Base-by-base conservation (phyloP, 2,329 filamentous ascomycete species). In the Paraphaeosphaeria minitans region DNA sequence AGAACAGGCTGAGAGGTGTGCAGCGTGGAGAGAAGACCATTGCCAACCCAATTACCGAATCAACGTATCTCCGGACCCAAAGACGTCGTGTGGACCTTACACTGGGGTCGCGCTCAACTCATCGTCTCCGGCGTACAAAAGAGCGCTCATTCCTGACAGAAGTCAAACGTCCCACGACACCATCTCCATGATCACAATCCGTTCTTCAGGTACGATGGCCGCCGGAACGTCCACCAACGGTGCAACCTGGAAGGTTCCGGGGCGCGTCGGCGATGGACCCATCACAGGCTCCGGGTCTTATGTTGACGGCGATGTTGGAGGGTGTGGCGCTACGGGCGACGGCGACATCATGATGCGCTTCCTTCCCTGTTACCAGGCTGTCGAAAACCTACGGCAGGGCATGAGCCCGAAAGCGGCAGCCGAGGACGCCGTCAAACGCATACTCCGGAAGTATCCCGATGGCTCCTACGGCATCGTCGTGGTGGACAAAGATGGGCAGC, bases 271-370 rank as follows among this genome's bases (percentile, higher is more conserved):
- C n/a, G 47, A 50, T 10, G 47, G 47, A n/a, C 47, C 47, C 13
- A 50, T 50, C 10, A 50, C 47, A 33, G 47, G 47, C 12, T 37
- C 29, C 2, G 47, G 47, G 12, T 39, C 31, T 9, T 50, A 50
- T 31, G 47, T 50, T 24, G 47, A 50, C 19, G 47, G 47, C 22
- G 47, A 50, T 3, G 31, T 50, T 16, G 47, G 47, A 10, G 47
- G 47, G 3, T 50, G 47, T 24, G 47, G 47, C 22, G 47, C 47
- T 22, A 50, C 47, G 9, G 47, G 47, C 8, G 47, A 50, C 13
- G 47, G 47, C 19, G 47, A 50, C 47, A 50, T 50, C 47, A 50
- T 50, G 47, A 50, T 50, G 47, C 47, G 47, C 1, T 50, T 50
- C 22, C 47, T 50, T 10, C 47, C 47, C 2, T 50, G 47, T 31